Base-by-base conservation (phyloP, 192 early-diverging fungal species). In the Entomortierella lignicola region DNA sequence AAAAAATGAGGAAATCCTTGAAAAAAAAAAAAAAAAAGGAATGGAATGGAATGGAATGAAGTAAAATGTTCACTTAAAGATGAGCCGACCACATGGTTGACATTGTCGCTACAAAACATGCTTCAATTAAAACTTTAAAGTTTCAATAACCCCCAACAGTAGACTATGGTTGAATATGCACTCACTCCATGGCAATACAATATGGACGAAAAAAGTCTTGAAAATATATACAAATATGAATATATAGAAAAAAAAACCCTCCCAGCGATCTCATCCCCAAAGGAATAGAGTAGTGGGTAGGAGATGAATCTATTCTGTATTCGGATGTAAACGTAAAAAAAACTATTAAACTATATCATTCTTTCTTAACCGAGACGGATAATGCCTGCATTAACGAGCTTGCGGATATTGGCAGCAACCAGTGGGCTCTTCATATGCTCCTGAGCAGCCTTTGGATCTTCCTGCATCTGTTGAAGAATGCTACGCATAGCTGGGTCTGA, bases 381-480 rank as follows among this genome's bases (percentile, higher is more conserved):
- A 60, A 96, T 86, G 63, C 98, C 98, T 42, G 97, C 97, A 56
- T 90, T 88, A 70, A 97, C 91, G 60, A 99, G 87, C 72, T 92
- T 96, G 80, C 94, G 92, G 83, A 99, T 91, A 82, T 98, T 99
- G 68, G 90, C 88, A n/a, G 96, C 94, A 58, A 99, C 89, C 26
- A 80, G 81, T 2, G 96, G 96, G 89, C 98, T 98, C 89, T 97
- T 96, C 83, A 99, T 85, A 69, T 99, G 97, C 56, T 98, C 97
- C 63, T 90, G 90, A 30, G 91, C 92, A 41, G 98, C 97, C 59
- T 88, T 87, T 12, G 98, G 98, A 81, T 99, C 94, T 65, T 92
- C 87, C 83, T 98, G 95, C 95, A 98, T 98, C 83, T 98, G 96
- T 82, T 96, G 91, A 69, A 99, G 89, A 65, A 99, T 98, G 81